Percentiles rank a stretch among this genome's conserved stretches.
These are phyloP conservation scores for Nicotiana tabacum DNA, from an alignment of 257 asterid species.

Conservation along the genomic window DNA sequence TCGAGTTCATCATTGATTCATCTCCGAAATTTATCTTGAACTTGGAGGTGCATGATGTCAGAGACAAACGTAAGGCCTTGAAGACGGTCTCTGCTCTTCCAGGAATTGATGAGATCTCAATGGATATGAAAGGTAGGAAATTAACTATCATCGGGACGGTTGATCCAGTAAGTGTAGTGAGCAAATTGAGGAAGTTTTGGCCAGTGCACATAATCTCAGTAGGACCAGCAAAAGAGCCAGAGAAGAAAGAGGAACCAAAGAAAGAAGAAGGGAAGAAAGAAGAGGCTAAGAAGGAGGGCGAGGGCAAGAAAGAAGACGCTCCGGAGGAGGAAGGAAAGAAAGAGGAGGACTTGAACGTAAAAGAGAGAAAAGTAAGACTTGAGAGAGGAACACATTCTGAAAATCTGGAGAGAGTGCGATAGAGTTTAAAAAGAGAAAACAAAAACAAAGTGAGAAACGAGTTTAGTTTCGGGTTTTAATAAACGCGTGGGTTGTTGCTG, in stretches of 20 bases:
- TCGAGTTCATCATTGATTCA: too few species aligned
- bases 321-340: slow-evolving; percentile 23
- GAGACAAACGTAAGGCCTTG: slow-evolving; percentile 71
- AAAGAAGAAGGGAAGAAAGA: slow-evolving; percentile 75
- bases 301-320: slow-evolving; percentile 26
- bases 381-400: too few species aligned
- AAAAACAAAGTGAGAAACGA: too few species aligned
- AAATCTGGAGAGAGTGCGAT: too few species aligned
- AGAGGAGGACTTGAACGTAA: background rate
- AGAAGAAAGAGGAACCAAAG: slow-evolving; percentile 81
- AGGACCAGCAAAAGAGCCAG: slow-evolving; percentile 78
- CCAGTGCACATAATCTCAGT: slow-evolving; percentile 52
- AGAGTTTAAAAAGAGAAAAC: too few species aligned
- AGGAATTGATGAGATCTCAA: slow-evolving; percentile 66
- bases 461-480: too few species aligned
- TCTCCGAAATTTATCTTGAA: slow-evolving; percentile 55
- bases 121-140: slow-evolving; percentile 71
- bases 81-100: slow-evolving; percentile 69
- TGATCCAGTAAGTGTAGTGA: slow-evolving; percentile 75
- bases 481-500: too few species aligned
- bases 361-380: too few species aligned
- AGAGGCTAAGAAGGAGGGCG: slow-evolving; percentile 50
- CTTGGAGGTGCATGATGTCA: slow-evolving; percentile 59
- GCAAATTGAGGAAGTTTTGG: slow-evolving; percentile 77
- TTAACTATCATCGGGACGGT: slow-evolving; percentile 72